These are phyloP conservation scores for Fusarium pseudograminearum DNA, from an alignment of 2,329 filamentous ascomycete species.

Conservation along the genomic window DNA sequence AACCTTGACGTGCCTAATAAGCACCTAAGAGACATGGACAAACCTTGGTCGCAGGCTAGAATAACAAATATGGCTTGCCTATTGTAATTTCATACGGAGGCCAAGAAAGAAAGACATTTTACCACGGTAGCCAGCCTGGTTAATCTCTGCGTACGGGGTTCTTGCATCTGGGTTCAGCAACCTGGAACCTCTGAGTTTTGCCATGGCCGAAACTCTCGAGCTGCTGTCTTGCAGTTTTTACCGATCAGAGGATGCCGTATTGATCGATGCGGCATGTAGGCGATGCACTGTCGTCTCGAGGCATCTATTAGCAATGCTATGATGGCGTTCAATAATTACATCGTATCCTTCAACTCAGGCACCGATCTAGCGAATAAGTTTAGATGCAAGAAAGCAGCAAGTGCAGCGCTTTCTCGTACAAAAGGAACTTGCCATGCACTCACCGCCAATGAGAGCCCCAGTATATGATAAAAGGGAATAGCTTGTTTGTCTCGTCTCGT, in stretches of 20 bases:
- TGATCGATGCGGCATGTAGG: background rate
- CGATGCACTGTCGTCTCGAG: conserved; percentile 1
- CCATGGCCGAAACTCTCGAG: conserved; percentile 13
- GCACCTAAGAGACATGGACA: conserved; percentile 27
- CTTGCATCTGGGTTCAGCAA: conserved; percentile 18
- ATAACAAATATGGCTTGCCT: conserved; percentile 17
- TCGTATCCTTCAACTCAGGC: conserved; percentile 23
- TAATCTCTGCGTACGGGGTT: conserved; percentile 21
- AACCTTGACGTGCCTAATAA: conserved; percentile 28
- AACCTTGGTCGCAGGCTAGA: conserved; percentile 20
- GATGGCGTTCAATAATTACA: conserved; percentile 20
- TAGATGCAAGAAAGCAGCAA: conserved; percentile 1
- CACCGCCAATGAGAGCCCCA: conserved; percentile 24
- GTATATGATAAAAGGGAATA: conserved; percentile 13
- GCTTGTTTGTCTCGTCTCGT: conserved; percentile 24
- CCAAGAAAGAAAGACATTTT: conserved; percentile 39
- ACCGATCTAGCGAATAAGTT: conserved; percentile 12
- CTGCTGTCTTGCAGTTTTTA: conserved; percentile 14
- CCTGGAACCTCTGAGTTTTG: conserved; percentile 10
- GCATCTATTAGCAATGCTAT: conserved; percentile 16
- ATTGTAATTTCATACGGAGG: conserved; percentile 21
- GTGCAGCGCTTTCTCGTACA: conserved; percentile 19
- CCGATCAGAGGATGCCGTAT: conserved; percentile 16
- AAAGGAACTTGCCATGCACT: conserved; percentile 22
- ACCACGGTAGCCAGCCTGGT: conserved; percentile 24